phyloP scores from a whole-genome alignment of 2,329 filamentous ascomycete genomes.

The Monilinia laxa region DNA sequence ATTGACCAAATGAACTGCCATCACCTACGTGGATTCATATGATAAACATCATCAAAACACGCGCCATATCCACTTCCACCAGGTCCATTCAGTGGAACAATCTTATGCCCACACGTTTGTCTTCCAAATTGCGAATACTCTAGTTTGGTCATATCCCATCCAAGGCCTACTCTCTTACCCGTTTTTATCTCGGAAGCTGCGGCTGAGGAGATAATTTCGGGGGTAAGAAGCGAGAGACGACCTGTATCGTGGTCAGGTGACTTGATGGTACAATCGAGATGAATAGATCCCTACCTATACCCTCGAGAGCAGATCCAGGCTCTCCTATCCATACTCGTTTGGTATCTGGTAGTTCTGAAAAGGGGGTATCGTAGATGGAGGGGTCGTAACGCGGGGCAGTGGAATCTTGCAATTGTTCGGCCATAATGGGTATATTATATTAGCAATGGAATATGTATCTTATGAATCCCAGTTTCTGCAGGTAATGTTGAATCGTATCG shows the following conservation, averaged over 20 bases:
- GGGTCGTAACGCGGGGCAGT: slow-evolving; percentile 26
- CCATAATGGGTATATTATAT: slow-evolving; percentile 1
- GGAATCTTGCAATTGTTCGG: neutral
- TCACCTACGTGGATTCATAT: slow-evolving; percentile 48
- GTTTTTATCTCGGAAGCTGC: slow-evolving; percentile 52
- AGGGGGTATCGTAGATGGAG: slow-evolving; percentile 31
- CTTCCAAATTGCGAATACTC: slow-evolving; percentile 55
- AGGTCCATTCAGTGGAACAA: slow-evolving; percentile 48
- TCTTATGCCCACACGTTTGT: slow-evolving; percentile 50
- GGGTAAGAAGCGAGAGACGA: slow-evolving; percentile 51
- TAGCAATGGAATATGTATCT: no score
- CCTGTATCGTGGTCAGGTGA: slow-evolving; percentile 21
- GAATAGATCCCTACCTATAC: slow-evolving; percentile 25
- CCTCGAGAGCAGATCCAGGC: slow-evolving; percentile 29
- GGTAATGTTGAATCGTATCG: neutral
- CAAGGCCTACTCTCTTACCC: slow-evolving; percentile 52
- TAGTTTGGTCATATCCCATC: slow-evolving; percentile 56
- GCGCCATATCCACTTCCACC: slow-evolving; percentile 39
- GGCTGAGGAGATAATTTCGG: slow-evolving; percentile 50
- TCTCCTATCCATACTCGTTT: slow-evolving; percentile 34
- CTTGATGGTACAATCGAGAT: neutral
- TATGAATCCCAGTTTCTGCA: no score
- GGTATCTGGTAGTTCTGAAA: slow-evolving; percentile 28
- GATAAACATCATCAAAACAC: slow-evolving; percentile 52
- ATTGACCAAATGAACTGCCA: neutral